Evolutionary conservation across 208 protist genomes (phyloP).

Genomic region (Leishmania mexicana): DNA sequence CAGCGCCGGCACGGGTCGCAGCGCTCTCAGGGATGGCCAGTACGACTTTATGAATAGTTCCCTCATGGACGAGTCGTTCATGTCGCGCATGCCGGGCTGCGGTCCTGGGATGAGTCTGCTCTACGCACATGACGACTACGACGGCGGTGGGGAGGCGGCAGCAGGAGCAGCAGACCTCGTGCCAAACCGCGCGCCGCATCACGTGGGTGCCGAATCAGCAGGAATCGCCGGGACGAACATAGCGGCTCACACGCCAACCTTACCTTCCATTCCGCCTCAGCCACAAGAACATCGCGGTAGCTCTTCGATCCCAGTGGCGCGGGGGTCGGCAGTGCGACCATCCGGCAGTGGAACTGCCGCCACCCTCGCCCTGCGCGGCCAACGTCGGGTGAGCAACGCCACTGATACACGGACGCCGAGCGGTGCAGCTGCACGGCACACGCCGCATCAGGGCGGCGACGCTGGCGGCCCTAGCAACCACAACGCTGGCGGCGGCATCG

Average conservation of each 20-base stretch:
- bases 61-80: constrained; percentile 14
- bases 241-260: neutral
- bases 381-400: neutral
- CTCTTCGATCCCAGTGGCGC: neutral
- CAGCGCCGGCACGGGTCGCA: constrained; percentile 5
- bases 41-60: constrained; percentile 39
- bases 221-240: neutral
- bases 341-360: constrained; percentile 4
- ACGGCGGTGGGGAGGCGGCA: neutral
- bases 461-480: neutral
- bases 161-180: neutral
- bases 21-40: neutral
- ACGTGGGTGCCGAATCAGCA: neutral
- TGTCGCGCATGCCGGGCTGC: neutral
- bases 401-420: constrained; percentile 3
- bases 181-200: neutral
- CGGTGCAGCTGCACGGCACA: neutral
- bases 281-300: neutral
- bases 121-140: constrained; percentile 4
- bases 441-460: neutral
- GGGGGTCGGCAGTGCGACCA: neutral
- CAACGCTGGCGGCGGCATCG: neutral
- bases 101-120: neutral
- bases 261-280: neutral
- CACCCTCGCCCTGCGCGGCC: neutral